A percentile compares a stretch with the other conserved stretches of the same genome.
Conservation (phyloP, 208 protist species). For the Jaenimonas drosophilae region DNA sequence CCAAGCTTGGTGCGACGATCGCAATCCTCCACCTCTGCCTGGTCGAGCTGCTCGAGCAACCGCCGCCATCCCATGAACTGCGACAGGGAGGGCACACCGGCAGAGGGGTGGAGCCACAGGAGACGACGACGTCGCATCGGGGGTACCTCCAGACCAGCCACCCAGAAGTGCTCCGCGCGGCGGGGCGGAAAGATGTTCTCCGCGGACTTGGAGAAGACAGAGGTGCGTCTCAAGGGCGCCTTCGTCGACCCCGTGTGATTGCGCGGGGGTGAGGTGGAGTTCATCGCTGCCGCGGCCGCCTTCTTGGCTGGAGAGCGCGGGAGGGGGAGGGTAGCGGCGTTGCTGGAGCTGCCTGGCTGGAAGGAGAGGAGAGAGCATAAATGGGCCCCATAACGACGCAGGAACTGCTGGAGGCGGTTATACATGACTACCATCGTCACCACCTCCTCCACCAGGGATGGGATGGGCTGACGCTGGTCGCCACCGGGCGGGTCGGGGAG, state of each 20-base stretch:
- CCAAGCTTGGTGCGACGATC: not conserved
- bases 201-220: slow-evolving; percentile 15
- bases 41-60: not conserved
- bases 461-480: not conserved
- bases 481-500: slow-evolving; percentile 2
- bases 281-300: not conserved
- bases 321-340: slow-evolving; percentile 3
- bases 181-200: slow-evolving; percentile 37
- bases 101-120: slow-evolving; percentile 28
- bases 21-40: not conserved
- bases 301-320: too few species aligned
- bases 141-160: slow-evolving; percentile 23
- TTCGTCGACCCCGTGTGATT: slow-evolving; percentile 3
- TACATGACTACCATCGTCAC: slow-evolving; percentile 1
- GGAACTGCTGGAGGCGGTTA: not conserved
- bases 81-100: slow-evolving; percentile 16
- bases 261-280: too few species aligned
- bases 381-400: slow-evolving; percentile 2
- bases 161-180: slow-evolving; percentile 18
- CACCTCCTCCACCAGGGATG: slow-evolving; percentile 5
- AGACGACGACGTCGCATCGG: slow-evolving; percentile 3
- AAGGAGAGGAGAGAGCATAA: slow-evolving; percentile 1
- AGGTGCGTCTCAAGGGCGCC: slow-evolving; percentile 11
- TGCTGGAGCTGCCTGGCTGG: not conserved
- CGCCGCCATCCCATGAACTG: slow-evolving; percentile 12